These are phyloP conservation scores for Lotus japonicus DNA, from an alignment of 306 rosid species.

Conservation along the genomic window DNA sequence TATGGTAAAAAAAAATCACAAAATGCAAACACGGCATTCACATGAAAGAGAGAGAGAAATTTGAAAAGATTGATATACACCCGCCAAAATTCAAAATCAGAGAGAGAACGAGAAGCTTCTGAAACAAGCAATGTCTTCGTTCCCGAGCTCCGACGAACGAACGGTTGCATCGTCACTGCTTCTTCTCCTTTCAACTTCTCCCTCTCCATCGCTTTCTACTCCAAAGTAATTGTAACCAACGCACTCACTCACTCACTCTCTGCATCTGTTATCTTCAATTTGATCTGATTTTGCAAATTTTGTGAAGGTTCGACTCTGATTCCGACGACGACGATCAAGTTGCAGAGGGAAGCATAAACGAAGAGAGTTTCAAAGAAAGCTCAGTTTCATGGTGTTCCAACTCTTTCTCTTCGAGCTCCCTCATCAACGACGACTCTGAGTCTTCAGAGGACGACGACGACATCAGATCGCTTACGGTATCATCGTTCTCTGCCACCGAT, in stretches of 20 bases:
- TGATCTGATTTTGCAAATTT: slow-evolving; percentile 19
- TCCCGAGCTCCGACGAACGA: slow-evolving; percentile 57
- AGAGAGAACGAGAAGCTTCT: not conserved
- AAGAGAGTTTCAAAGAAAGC: slow-evolving; percentile 22
- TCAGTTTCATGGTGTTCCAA: slow-evolving; percentile 21
- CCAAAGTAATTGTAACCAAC: slow-evolving; percentile 26
- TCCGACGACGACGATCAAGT: not conserved
- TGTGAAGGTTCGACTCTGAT: slow-evolving; percentile 32
- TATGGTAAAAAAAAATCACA: not conserved
- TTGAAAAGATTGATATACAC: slow-evolving; percentile 29
- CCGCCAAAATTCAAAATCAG: slow-evolving; percentile 50
- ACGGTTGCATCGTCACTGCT: slow-evolving; percentile 75
- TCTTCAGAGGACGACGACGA: slow-evolving; percentile 33
- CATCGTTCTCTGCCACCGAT: slow-evolving; percentile 31
- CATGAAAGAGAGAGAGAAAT: slow-evolving; percentile 3
- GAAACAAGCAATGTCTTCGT: slow-evolving; percentile 35
- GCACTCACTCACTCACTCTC: not conserved
- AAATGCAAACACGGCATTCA: not conserved
- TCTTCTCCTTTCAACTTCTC: slow-evolving; percentile 46
- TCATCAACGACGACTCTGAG: slow-evolving; percentile 29
- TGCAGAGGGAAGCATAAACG: slow-evolving; percentile 25
- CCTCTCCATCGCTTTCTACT: slow-evolving; percentile 20
- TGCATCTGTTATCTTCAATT: not conserved
- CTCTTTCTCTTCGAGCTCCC: slow-evolving; percentile 35
- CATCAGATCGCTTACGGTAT: slow-evolving; percentile 20